A percentile compares a stretch with the other conserved stretches of the same genome.
phyloP scores from a whole-genome alignment of 495 filamentous ascomycete species.

The Aspergillus heteromorphus region DNA sequence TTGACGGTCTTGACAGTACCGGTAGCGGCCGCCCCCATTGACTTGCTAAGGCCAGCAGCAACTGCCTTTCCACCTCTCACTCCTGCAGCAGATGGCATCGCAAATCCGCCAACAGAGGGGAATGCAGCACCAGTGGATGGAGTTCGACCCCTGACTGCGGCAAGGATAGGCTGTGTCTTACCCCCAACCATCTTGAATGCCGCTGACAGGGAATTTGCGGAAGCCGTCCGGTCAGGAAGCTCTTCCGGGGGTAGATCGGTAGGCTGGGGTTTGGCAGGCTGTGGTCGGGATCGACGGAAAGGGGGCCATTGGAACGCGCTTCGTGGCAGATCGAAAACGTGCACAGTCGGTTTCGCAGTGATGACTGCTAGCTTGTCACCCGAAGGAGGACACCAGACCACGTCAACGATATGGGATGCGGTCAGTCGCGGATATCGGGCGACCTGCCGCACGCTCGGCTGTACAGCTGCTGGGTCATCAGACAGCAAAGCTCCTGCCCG shows the following conservation, averaged over 20 bases:
- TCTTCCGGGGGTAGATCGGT: conserved; percentile 32
- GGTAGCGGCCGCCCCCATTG: conserved; percentile 73
- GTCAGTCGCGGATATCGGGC: conserved; percentile 87
- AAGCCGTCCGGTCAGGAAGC: conserved; percentile 44
- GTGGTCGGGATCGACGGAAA: conserved; percentile 54
- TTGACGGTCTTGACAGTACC: conserved; percentile 72
- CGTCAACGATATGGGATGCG: conserved; percentile 80
- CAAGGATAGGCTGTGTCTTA: conserved; percentile 55
- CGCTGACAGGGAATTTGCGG: conserved; percentile 59
- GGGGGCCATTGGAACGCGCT: conserved; percentile 88
- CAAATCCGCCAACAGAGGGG: conserved; percentile 39
- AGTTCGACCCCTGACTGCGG: conserved; percentile 48
- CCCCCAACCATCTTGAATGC: conserved; percentile 53
- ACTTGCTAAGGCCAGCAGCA: conserved; percentile 76
- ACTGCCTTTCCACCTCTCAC: conserved; percentile 73
- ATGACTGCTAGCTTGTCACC: conserved; percentile 79
- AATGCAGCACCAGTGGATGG: conserved; percentile 46
- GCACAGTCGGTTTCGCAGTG: conserved; percentile 88
- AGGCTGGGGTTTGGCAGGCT: conserved; percentile 32
- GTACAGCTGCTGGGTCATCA: conserved; percentile 27
- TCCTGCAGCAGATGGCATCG: conserved; percentile 60
- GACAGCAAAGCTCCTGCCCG: conserved; percentile 36
- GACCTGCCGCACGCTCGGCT: conserved; percentile 66
- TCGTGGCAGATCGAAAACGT: conserved; percentile 79
- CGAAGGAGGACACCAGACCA: conserved; percentile 77